Evolutionary conservation across 192 early-diverging fungal genomes (phyloP).

Genomic region (Backusella psychrophila): DNA sequence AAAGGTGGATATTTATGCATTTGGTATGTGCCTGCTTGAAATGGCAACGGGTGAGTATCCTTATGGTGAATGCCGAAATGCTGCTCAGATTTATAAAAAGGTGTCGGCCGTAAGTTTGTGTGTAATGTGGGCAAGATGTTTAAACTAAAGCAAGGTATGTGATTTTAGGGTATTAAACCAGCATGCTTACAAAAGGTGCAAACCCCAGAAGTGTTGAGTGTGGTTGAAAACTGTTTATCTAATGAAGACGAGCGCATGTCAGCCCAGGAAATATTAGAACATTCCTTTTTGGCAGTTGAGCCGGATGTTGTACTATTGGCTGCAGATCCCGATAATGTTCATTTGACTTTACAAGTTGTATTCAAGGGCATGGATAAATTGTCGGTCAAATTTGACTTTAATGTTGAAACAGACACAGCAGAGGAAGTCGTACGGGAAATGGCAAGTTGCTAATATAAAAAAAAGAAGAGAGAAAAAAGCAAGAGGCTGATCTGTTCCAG

Average conservation of each 20-base stretch:
- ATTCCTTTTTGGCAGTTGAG: conserved; percentile 52
- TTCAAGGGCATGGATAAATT: conserved; percentile 55
- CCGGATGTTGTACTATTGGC: conserved; percentile 45
- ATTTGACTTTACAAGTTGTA: conserved; percentile 47
- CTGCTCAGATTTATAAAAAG: conserved; percentile 81
- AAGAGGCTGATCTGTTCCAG: neutral
- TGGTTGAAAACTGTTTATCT: conserved; percentile 69
- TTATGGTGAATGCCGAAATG: conserved; percentile 81
- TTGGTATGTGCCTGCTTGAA: conserved; percentile 78
- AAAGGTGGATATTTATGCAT: conserved; percentile 88
- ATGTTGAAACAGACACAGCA: conserved; percentile 68
- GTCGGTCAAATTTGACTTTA: conserved; percentile 85
- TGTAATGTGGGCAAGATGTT: neutral
- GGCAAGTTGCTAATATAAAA: conserved; percentile 41
- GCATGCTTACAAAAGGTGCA: conserved; percentile 58
- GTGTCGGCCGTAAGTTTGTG: conserved; percentile 51
- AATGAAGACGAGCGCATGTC: conserved; percentile 56
- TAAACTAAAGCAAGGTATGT: neutral
- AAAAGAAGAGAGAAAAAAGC: conserved; percentile 39
- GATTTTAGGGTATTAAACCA: conserved; percentile 64
- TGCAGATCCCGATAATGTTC: conserved; percentile 45
- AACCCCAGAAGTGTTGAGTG: conserved; percentile 60
- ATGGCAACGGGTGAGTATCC: conserved; percentile 86
- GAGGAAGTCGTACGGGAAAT: conserved; percentile 70
- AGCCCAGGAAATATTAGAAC: conserved; percentile 53